Evolutionary conservation across 176 grass and related monocot species (phyloP), one percentile per base, ranked within the genome.

Genomic region (Tuctoria greenei): DNA sequence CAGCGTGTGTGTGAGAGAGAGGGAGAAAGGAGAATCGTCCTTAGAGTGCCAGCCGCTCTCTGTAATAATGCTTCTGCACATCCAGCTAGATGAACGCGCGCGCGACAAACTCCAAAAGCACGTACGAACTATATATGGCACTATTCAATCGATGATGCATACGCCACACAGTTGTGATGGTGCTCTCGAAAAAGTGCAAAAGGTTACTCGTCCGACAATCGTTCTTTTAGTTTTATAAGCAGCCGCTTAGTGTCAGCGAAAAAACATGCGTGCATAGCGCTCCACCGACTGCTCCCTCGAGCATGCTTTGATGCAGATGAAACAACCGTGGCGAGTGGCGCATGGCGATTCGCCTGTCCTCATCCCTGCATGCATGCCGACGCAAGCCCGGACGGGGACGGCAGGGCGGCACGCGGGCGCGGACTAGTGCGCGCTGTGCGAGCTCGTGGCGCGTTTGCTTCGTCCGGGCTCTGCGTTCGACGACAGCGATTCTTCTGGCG

Each of bases 291-390:
- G 1, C 8, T 50, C 8, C 50, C 17, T 24, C 52, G 11, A 21
- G 52, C 52, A 55, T 18, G 50, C 18, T 7, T 21, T 16, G 1
- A 35, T 1, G 7, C 43, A 15, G 7, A 15, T 20, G 23, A 18
- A 82, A 71, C 17, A 39, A 39, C 47, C 66, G 58, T 26, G n/a
- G n/a, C n/a, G n/a, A n/a, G n/a, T n/a, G n/a, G n/a, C n/a, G n/a
- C n/a, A n/a, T n/a, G 39, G 66, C 72, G 73, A 66, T 78, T 61
- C 42, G 41, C 17, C 17, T 87, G 85, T 78, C 61, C 41, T 51
- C 24, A 51, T 20, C 43, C 42, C 4, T 46, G 56, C 58, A 64
- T 47, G 66, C 65, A 64, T 37, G 61, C 61, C 34, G 41, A 31
- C 38, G 62, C 73, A n/a, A n/a, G 40, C 37, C 47, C 67, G n/a